A percentile compares a stretch with the other conserved stretches of the same genome.
Conservation (phyloP, 2,329 filamentous ascomycete genomes). For the Neonectria neomacrospora region DNA sequence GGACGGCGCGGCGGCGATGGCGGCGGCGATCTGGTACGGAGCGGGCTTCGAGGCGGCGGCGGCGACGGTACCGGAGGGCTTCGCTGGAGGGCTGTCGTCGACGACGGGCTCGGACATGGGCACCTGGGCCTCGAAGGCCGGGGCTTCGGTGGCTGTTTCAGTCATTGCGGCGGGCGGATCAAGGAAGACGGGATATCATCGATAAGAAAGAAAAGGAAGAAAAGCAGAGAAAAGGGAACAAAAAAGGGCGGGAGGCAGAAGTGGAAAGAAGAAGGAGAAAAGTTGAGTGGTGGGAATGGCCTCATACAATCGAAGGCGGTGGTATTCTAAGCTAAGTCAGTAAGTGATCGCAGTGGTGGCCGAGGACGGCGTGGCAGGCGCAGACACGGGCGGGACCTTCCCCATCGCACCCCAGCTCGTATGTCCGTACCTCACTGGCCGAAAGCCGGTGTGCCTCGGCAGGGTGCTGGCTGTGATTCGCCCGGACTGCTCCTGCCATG, state of each 20-base stretch:
- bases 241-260: background rate
- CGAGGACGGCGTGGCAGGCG: slow-evolving; percentile 30
- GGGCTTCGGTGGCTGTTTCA: slow-evolving; percentile 39
- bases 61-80: slow-evolving; percentile 21
- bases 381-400: slow-evolving; percentile 29
- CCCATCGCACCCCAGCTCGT: slow-evolving; percentile 11
- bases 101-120: slow-evolving; percentile 38
- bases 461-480: slow-evolving; percentile 39
- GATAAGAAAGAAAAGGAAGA: background rate
- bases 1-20: slow-evolving; percentile 36
- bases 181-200: slow-evolving; percentile 18
- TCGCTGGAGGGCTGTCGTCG: slow-evolving; percentile 34
- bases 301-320: slow-evolving; percentile 24
- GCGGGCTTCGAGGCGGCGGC: slow-evolving; percentile 2
- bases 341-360: slow-evolving; percentile 41
- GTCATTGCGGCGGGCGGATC: slow-evolving; percentile 37
- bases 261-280: background rate
- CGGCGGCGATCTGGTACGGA: slow-evolving; percentile 20
- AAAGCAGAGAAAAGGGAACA: slow-evolving; percentile 1
- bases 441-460: slow-evolving; percentile 38
- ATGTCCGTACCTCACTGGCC: slow-evolving; percentile 16
- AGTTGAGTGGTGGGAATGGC: slow-evolving; percentile 18
- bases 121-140: slow-evolving; percentile 41
- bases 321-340: slow-evolving; percentile 14
- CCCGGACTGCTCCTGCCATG: background rate